Evolutionary conservation across 345 rosid species (phyloP), one percentile per base, ranked within the genome.

Genomic region (Hypericum androsaemum): DNA sequence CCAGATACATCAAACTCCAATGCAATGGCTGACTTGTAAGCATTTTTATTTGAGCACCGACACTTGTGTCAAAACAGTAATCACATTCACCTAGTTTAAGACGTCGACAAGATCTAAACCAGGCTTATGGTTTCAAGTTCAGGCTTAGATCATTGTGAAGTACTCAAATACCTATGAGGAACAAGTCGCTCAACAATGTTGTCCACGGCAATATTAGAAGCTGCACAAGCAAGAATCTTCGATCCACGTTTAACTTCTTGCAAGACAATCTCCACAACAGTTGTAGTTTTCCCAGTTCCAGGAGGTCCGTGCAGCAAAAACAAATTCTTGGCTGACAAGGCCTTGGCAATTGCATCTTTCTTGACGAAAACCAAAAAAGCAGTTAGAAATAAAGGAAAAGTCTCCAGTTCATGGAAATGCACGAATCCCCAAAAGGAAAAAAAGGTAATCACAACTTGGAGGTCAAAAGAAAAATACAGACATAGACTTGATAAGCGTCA

Each of bases 251-350:
- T 88, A 47, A 88, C 97, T 80, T 88, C 95, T 75, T 92, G 97
- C 39, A 88, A 74, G 63, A 92, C 72, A 22, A 92, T 83, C 71
- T 92, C 98, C 47, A 92, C 89, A 7, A 92, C 98, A 0, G 98
- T 80, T 6, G 97, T 88, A n/a, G 94, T 92, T 82, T 92, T 88
- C 14, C 98, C 97, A 53, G 98, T 92, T 63, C 98, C 98, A 71
- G 98, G 98, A 70, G 98, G 98, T 12, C 98, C 98, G 61, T 88
- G 98, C 54, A 92, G 71, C 67, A 92, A 74, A 59, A 83, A 88
- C 37, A 92, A 84, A 67, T 83, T 72, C 63, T 83, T 92, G 6
- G 97, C 83, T 45, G 97, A 78, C 59, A 92, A 60, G 10, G 90
- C 98, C 71, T 81, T 88, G 15, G 69, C 43, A 69, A 88, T 77